These are phyloP conservation scores for Lanmaoa pseudosensibilis DNA, from an alignment of 768 basidiomycete species.

Conservation along the genomic window DNA sequence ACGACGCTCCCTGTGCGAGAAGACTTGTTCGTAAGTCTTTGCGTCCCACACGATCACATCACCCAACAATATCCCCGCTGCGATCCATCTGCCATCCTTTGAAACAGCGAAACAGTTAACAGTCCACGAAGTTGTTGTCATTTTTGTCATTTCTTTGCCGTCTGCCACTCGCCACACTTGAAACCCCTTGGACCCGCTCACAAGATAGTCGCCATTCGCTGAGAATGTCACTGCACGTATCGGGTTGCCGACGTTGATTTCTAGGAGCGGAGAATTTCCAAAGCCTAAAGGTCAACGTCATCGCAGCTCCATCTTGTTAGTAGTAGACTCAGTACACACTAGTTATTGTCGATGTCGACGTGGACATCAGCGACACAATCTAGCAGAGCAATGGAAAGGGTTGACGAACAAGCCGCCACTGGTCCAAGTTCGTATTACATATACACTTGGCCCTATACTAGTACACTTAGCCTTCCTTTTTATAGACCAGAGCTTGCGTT, in stretches of 20 bases:
- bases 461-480: no score
- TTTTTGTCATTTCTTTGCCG: not conserved
- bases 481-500: no score
- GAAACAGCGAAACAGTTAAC: not conserved
- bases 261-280: not conserved
- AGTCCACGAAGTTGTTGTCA: accelerated
- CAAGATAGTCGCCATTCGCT: not conserved
- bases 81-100: slow-evolving; percentile 4
- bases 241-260: not conserved
- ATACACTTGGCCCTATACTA: no score
- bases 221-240: not conserved
- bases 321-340: not conserved
- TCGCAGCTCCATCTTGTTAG: no score
- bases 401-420: not conserved
- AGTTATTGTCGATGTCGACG: not conserved
- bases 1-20: not conserved
- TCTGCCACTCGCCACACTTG: not conserved
- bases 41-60: not conserved
- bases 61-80: not conserved
- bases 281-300: not conserved
- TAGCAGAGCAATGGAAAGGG: no score
- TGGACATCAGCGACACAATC: no score
- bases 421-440: no score
- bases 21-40: not conserved
- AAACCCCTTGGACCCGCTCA: not conserved